Conservation (phyloP, 164 flowering plant species). For the Houttuynia cordata region DNA sequence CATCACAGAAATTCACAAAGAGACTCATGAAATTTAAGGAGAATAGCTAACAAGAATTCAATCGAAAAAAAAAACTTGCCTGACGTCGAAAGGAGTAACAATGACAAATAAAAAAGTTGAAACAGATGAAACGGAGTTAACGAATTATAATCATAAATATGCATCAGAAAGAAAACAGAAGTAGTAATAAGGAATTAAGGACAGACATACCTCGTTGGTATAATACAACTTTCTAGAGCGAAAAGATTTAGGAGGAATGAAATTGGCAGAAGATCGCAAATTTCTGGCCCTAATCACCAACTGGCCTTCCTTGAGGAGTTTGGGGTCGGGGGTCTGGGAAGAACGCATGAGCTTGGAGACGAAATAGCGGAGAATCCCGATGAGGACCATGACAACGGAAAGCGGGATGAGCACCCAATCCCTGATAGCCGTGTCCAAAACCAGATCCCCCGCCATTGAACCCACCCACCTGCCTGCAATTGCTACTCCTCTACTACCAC, state of each 20-base stretch:
- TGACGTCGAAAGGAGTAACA: too few species aligned
- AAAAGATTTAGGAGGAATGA: conserved; percentile 74
- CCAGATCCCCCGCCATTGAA: conserved; percentile 91
- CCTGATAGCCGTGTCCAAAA: conserved; percentile 90
- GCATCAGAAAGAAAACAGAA: background rate
- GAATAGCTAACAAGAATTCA: background rate
- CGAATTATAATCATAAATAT: too few species aligned
- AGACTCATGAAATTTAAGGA: background rate
- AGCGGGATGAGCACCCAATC: conserved; percentile 96
- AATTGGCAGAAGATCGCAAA: conserved; percentile 63
- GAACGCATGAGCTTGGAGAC: conserved; percentile 94
- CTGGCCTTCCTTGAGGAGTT: conserved; percentile 92
- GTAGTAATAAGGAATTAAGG: background rate
- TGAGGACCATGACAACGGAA: conserved; percentile 90
- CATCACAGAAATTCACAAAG: background rate
- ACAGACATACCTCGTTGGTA: conserved; percentile 58
- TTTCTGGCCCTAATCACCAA: conserved; percentile 82
- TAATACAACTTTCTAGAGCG: conserved; percentile 66
- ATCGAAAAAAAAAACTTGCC: background rate
- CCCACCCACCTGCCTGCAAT: too few species aligned
- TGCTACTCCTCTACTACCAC: too few species aligned
- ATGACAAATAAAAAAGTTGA: too few species aligned
- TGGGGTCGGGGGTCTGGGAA: conserved; percentile 57
- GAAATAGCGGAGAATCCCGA: conserved; percentile 84
- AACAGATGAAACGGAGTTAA: too few species aligned